Evolutionary conservation across 352 stramenopile genomes (phyloP).

Genomic region (Phytophthora cryptogea): DNA sequence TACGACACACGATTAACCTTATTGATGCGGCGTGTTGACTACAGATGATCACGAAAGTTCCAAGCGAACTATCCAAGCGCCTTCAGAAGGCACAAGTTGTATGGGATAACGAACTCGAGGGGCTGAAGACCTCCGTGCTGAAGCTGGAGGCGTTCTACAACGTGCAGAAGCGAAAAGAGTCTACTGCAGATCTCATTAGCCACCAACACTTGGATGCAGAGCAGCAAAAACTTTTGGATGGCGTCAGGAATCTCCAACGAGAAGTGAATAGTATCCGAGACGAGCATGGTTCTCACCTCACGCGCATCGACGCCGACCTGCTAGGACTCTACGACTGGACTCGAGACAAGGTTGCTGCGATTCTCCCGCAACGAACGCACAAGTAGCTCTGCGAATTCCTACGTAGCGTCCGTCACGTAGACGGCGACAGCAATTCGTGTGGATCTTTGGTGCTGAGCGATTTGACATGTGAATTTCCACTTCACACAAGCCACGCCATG

Average conservation of each 20-base stretch:
- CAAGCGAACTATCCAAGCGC: constrained; percentile 57
- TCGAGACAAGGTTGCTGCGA: constrained; percentile 34
- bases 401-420: constrained; percentile 3
- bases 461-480: constrained; percentile 8
- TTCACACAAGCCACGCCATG: not conserved
- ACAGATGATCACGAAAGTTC: constrained; percentile 56
- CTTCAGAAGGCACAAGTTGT: constrained; percentile 47
- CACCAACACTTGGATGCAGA: constrained; percentile 2
- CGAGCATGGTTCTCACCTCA: constrained; percentile 40
- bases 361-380: constrained; percentile 3
- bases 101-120: constrained; percentile 45
- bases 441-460: constrained; percentile 11
- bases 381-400: constrained; percentile 1
- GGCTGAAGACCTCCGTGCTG: constrained; percentile 39
- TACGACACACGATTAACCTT: not conserved
- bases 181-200: not conserved
- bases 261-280: constrained; percentile 28
- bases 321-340: constrained; percentile 70
- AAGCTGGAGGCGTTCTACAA: constrained; percentile 35
- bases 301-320: constrained; percentile 47
- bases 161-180: constrained; percentile 24
- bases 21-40: not conserved
- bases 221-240: constrained; percentile 26
- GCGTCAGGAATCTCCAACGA: constrained; percentile 25
- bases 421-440: constrained; percentile 9